phyloP scores from a whole-genome alignment of 2,329 filamentous ascomycete species.

The Dactylonectria estremocensis region DNA sequence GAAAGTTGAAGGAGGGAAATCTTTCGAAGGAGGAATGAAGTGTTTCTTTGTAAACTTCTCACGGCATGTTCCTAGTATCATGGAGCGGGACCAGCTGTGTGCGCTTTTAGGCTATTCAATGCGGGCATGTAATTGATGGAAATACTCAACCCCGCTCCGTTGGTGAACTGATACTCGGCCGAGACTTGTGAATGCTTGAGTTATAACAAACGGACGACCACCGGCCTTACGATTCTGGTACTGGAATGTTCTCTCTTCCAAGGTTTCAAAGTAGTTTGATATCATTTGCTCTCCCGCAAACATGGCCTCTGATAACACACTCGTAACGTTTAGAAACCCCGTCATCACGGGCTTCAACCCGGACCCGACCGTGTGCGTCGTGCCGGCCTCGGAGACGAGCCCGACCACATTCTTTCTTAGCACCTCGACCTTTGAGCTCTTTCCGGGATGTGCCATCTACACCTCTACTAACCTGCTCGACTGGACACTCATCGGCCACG shows the following conservation, averaged over 20 bases:
- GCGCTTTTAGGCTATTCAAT: neutral
- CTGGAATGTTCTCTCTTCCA: neutral
- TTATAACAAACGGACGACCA: neutral
- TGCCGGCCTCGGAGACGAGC: constrained; percentile 48
- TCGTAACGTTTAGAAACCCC: constrained; percentile 61
- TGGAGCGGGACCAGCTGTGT: neutral
- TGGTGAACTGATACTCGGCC: constrained; percentile 4
- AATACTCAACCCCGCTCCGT: constrained; percentile 7
- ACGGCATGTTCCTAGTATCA: neutral
- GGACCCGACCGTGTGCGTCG: constrained; percentile 67
- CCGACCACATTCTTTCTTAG: constrained; percentile 67
- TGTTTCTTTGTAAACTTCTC: too few relatives aligned
- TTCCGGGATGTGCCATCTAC: constrained; percentile 74
- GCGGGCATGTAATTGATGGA: constrained; percentile 5
- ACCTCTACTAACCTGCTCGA: constrained; percentile 67
- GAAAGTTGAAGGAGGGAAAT: too few relatives aligned
- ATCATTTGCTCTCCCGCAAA: neutral
- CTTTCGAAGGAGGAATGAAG: too few relatives aligned
- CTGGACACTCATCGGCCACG: constrained; percentile 68
- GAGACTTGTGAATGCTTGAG: neutral
- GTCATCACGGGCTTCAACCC: constrained; percentile 74
- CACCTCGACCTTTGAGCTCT: constrained; percentile 75
- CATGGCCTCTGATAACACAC: constrained; percentile 24
- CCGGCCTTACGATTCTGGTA: neutral
- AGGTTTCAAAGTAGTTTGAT: too few relatives aligned